Conservation (phyloP, 352 stramenopile genomes). For the Pythium insidiosum region DNA sequence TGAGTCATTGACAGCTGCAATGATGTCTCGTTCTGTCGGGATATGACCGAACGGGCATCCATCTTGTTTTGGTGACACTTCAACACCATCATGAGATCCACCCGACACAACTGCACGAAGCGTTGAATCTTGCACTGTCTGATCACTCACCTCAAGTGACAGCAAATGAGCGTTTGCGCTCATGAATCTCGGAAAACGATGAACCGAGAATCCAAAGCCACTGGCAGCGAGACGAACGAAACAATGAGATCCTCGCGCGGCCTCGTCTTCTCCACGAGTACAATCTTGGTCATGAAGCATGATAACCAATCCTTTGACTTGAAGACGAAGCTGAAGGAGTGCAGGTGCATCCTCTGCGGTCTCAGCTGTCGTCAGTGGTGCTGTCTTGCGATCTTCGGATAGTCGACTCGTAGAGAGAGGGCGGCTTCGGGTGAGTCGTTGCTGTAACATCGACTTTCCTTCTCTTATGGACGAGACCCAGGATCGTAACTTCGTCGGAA, state of each 20-base stretch:
- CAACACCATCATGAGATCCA: slow-evolving; percentile 2
- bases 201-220: slow-evolving; percentile 64
- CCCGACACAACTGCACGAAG: slow-evolving; percentile 63
- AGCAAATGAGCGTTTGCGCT: slow-evolving; percentile 66
- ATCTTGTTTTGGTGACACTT: neutral
- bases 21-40: slow-evolving; percentile 47
- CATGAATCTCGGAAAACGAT: slow-evolving; percentile 59
- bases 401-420: too few relatives aligned
- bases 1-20: slow-evolving; percentile 38
- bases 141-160: slow-evolving; percentile 64
- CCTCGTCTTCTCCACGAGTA: neutral
- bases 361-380: too few relatives aligned
- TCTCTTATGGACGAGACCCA: too few relatives aligned
- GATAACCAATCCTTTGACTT: slow-evolving; percentile 57
- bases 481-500: too few relatives aligned
- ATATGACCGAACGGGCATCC: slow-evolving; percentile 24
- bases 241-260: slow-evolving; percentile 14
- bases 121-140: slow-evolving; percentile 47
- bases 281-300: slow-evolving; percentile 46
- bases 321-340: slow-evolving; percentile 65
- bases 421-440: too few relatives aligned
- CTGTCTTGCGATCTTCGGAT: too few relatives aligned
- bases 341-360: slow-evolving; percentile 14
- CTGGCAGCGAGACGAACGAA: slow-evolving; percentile 61
- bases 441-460: too few relatives aligned